A percentile compares a stretch with the other conserved stretches of the same genome.
Conservation (phyloP, 257 asterid species). For the Echium plantagineum region DNA sequence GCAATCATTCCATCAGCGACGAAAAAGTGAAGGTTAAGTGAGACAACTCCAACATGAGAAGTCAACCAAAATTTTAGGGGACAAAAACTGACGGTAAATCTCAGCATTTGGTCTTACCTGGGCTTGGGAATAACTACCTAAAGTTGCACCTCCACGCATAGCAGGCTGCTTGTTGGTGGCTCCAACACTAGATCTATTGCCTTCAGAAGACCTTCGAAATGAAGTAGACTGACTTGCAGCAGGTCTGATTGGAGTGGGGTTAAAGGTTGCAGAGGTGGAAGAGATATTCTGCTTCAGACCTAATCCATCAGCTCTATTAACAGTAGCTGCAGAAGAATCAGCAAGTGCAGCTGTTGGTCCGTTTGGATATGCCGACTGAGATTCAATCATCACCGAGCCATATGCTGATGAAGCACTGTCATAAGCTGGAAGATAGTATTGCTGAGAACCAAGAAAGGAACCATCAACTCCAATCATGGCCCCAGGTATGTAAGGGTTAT, state of each 20-base stretch:
- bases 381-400: constrained; percentile 40
- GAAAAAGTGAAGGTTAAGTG: background rate
- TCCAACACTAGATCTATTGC: constrained; percentile 27
- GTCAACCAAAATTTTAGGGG: background rate
- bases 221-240: constrained; percentile 36
- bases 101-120: constrained; percentile 26
- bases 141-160: constrained; percentile 17
- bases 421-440: constrained; percentile 50
- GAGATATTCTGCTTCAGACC: constrained; percentile 34
- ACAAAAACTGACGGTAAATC: background rate
- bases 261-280: constrained; percentile 37
- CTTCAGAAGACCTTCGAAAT: constrained; percentile 29
- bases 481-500: constrained; percentile 92
- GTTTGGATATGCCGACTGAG: constrained; percentile 41
- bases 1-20: background rate
- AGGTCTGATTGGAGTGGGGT: constrained; percentile 25
- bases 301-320: constrained; percentile 34
- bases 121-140: constrained; percentile 24
- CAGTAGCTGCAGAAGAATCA: constrained; percentile 23
- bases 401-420: constrained; percentile 46
- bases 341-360: constrained; percentile 27
- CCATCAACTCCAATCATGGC: constrained; percentile 77
- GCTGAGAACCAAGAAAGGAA: constrained; percentile 45
- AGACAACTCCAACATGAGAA: background rate
- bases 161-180: constrained; percentile 12